Evolutionary conservation across 441 rosid genomes (phyloP), one percentile per base, ranked within the genome.

Genomic region (Adansonia gregorii): DNA sequence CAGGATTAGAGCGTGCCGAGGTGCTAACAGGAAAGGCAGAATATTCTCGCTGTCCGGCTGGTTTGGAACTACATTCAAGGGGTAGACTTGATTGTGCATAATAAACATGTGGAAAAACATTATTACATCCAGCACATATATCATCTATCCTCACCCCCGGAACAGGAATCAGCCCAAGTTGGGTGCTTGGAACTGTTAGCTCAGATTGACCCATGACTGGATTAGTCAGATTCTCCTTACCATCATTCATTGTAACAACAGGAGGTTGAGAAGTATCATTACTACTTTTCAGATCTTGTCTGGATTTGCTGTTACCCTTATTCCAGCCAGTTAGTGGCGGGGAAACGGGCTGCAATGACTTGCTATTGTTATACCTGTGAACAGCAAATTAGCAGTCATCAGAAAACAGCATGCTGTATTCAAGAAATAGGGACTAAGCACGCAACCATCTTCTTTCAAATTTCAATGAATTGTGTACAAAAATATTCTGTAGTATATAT

Each of bases 341-440:
- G 60, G 66, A 80, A 15, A 71, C 68, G 8, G 83, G 78, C 65
- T 86, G 89, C 54, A 72, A 43, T 31, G 76, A 64, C 85, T 86
- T 85, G 65, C 86, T 78, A 43, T 78, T 85, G 55, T 80, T 87
- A 82, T 90, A 91, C 89, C 98, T 94, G 84, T 74, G 74, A 86
- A 48, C 67, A 78, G 55, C 24, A 54, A 75, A 76, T 35, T 58
- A 22, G 27, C 58, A 65, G 54, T 61, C 46, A 55, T 83, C 65
- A 78, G 79, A 72, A 78, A 41, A 54, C 73, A 59, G 68, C 43
- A 35, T 64, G 52, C 6, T 75, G 8, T 0, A 41, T 56, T 67
- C 52, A 12, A 52, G 9, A 48, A 43, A 24, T n/a, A 58, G 17
- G 49, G 35, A 51, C 8, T 66, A 58, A 66, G 48, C 9, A 65